Conservation (phyloP, 2,329 filamentous ascomycete species). For the Colletotrichum falcatum region DNA sequence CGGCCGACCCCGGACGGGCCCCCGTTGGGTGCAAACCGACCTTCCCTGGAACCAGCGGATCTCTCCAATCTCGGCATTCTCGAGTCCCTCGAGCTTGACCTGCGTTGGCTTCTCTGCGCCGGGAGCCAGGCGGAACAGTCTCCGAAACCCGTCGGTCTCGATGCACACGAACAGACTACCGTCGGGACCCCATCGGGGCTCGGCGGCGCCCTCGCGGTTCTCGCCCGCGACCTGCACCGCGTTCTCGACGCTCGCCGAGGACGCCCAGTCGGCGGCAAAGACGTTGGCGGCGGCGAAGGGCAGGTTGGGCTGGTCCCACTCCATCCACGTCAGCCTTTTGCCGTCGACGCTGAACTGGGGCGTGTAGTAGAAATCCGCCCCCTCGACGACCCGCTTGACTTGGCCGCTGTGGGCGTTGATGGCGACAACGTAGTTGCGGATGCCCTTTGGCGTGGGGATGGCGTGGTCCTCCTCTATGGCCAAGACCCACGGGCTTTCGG, state of each 20-base stretch:
- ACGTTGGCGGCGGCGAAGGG: slow-evolving; percentile 62
- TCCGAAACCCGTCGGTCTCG: slow-evolving; percentile 60
- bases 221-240: slow-evolving; percentile 55
- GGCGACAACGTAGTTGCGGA: slow-evolving; percentile 55
- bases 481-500: slow-evolving; percentile 56
- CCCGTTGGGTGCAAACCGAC: slow-evolving; percentile 43
- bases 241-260: slow-evolving; percentile 48
- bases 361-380: slow-evolving; percentile 65
- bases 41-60: slow-evolving; percentile 48
- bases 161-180: slow-evolving; percentile 61
- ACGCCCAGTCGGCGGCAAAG: slow-evolving; percentile 56
- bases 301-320: slow-evolving; percentile 67
- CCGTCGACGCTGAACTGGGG: slow-evolving; percentile 63
- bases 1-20: neutral
- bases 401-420: slow-evolving; percentile 56
- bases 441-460: slow-evolving; percentile 47
- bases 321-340: slow-evolving; percentile 61
- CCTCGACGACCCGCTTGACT: slow-evolving; percentile 54
- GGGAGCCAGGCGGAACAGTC: slow-evolving; percentile 56
- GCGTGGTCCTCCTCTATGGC: slow-evolving; percentile 65
- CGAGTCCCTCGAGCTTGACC: slow-evolving; percentile 53
- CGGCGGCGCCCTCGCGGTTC: slow-evolving; percentile 56
- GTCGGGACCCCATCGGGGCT: slow-evolving; percentile 64
- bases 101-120: slow-evolving; percentile 45
- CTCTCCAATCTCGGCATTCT: slow-evolving; percentile 56